A percentile compares a stretch with the other conserved stretches of the same genome.
Conservation (phyloP, 352 stramenopile species). For the Phytophthora pisi region DNA sequence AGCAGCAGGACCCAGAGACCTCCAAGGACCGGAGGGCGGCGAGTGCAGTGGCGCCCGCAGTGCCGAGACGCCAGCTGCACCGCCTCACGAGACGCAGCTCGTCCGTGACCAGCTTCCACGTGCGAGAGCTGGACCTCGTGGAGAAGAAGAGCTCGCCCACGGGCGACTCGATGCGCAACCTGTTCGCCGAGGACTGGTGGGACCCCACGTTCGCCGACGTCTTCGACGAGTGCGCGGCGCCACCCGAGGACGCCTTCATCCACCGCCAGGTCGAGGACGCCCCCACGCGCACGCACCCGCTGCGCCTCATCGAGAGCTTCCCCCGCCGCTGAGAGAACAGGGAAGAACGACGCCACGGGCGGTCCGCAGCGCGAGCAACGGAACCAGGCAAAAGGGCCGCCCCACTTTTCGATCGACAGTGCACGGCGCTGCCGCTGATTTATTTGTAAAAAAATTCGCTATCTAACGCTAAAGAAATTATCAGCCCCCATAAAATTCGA, state of each 20-base stretch:
- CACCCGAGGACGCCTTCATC: conserved; percentile 62
- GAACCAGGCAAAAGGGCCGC: not conserved
- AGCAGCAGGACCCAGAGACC: conserved; percentile 10
- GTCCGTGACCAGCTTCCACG: conserved; percentile 57
- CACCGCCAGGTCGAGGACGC: conserved; percentile 48
- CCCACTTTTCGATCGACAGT: not conserved
- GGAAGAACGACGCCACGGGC: conserved; percentile 4
- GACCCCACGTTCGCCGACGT: conserved; percentile 57
- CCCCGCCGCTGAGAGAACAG: conserved; percentile 23
- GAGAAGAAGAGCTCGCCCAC: conserved; percentile 39
- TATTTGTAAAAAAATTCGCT: conserved; percentile 30
- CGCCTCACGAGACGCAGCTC: conserved; percentile 37
- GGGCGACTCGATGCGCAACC: conserved; percentile 34
- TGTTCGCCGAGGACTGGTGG: conserved; percentile 37
- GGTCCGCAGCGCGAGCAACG: not conserved
- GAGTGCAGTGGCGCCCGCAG: conserved; percentile 1
- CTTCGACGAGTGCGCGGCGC: conserved; percentile 59
- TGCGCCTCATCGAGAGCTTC: conserved; percentile 47
- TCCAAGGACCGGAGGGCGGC: conserved; percentile 17
- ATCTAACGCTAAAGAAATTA: conserved; percentile 24
- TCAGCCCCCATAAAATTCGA: conserved; percentile 12
- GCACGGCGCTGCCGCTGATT: conserved; percentile 19
- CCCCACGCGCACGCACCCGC: conserved; percentile 18
- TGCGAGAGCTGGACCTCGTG: conserved; percentile 65
- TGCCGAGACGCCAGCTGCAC: conserved; percentile 24